Evolutionary conservation across 305 asterid species (phyloP), one percentile per base, ranked within the genome.

Genomic region (Solanum hybrid): DNA sequence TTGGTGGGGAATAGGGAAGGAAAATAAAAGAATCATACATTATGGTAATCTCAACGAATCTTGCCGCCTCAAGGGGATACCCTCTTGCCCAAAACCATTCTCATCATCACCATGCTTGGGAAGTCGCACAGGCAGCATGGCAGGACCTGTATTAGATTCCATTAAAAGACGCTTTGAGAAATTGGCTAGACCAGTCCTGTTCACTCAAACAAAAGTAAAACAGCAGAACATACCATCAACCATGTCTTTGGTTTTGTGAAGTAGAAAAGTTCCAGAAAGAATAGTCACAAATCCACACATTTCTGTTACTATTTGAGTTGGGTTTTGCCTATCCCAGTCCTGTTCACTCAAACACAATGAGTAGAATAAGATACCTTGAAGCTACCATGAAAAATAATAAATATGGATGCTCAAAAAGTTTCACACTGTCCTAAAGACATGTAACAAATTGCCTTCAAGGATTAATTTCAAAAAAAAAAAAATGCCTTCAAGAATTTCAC

Each of bases 61-160:
- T 91, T 96, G 98, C 91, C 98, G 96, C 92, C 93, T 94, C 77
- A 97, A 91, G 85, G 98, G 99, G 85, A 97, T 93, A 89, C 98
- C 98, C 57, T 82, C 84, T 89, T 80, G 88, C 38, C 83, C 90
- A 34, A 78, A 89, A 45, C 90, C 90, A 33, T 89, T 77, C 36
- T 89, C 90, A 31, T 89, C 83, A 22, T 61, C 82, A 5, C 31
- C 76, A n/a, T 89, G 90, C 83, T 89, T 89, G 31, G 90, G 41
- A 61, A 89, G 88, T 65, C 90, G 90, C 77, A 70, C 82, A 39
- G 92, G 87, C 79, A 89, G 88, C 88, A 38, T 37, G 77, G 65
- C 33, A 24, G 70, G 88, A 89, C 89, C 89, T 87, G 89, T 34
- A 33, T 68, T 39, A 32, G 33, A 68, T 65, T n/a, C 80, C 89